Base-by-base conservation (phyloP, 2,329 filamentous ascomycete species). In the Aspergillus sp. region DNA sequence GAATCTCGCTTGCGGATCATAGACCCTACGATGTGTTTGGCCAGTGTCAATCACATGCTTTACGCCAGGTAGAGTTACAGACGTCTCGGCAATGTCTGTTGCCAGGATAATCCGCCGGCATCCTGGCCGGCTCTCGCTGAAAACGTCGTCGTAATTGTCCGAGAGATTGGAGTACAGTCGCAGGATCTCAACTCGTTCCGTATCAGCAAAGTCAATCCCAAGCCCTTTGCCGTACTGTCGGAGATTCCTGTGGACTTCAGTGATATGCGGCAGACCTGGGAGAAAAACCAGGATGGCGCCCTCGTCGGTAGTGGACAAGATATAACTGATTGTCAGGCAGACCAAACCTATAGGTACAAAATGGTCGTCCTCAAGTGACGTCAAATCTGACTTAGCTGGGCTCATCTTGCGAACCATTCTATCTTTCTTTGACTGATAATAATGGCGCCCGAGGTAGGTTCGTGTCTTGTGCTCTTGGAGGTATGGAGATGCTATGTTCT, bases 61-160 rank as follows among this genome's bases (percentile, higher is more conserved):
- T 17, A 79, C 73, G 50, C 78, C 75, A 7, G 74, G 69, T n/a
- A 78, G 71, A 5, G 75, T 78, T 37, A 78, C 60, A 3, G 72
- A 75, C 0, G 74, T 76, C 54, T 78, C 76, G 5, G 74, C 74
- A 48, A 78, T 74, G 47, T 76, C 75, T 0, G 75, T 78, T 3
- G 74, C 66, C 7, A 79, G 60, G 30, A 79, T 73, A 27, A 79
- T 68, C 51, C 75, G 74, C 39, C 76, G 68, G 42, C 67, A 68
- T 13, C 70, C 72, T 17, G 51, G 44, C 3, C 71, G 66, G 2
- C 71, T 53, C 2, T 62, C 57, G 3, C 68, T 57, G 48, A 76
- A 72, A 12, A 78, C 64, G 3, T 70, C 65, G 3, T 55, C 58
- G 49, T 77, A 74, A 25, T 70, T 67, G 10, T 70, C 66, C 12